Evolutionary conservation across 139 green algal species (phyloP).

Genomic region (Tetradesmus obliquus): DNA sequence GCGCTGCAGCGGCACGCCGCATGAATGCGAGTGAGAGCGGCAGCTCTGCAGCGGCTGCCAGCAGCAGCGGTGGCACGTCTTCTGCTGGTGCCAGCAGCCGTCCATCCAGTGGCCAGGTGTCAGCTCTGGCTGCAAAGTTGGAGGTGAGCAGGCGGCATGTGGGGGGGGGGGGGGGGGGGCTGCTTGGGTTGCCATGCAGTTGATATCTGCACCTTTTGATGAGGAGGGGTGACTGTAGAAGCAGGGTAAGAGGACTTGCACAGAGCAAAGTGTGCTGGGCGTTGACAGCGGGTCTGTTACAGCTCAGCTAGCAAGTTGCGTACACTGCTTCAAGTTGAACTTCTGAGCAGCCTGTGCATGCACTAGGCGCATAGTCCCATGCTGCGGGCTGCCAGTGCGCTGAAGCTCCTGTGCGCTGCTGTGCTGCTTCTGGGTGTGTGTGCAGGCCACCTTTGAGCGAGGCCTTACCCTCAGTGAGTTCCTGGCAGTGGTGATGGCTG

Average conservation of each 20-base stretch:
- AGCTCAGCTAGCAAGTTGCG: too few relatives aligned
- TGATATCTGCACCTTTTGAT: background rate
- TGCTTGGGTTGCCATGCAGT: background rate
- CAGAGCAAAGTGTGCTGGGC: too few relatives aligned
- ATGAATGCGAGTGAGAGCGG: background rate
- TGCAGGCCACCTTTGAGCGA: constrained; percentile 14
- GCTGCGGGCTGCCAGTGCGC: background rate
- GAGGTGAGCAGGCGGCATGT: background rate
- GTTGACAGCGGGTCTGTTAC: too few relatives aligned
- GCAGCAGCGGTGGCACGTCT: background rate
- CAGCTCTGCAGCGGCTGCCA: background rate
- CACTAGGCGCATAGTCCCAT: background rate
- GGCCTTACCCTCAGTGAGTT: constrained; percentile 45
- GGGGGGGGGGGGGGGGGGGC: background rate
- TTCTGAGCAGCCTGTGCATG: background rate
- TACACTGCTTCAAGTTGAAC: too few relatives aligned
- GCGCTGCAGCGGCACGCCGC: background rate
- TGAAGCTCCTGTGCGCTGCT: background rate
- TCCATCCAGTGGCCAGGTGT: constrained; percentile 14
- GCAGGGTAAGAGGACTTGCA: too few relatives aligned
- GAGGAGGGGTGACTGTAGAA: background rate
- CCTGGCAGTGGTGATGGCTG: constrained; percentile 43
- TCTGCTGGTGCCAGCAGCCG: background rate
- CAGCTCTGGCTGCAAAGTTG: background rate
- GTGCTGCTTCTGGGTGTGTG: background rate